phyloP scores from a whole-genome alignment of 2,329 filamentous ascomycete species.

The Hypoxylon sp. region DNA sequence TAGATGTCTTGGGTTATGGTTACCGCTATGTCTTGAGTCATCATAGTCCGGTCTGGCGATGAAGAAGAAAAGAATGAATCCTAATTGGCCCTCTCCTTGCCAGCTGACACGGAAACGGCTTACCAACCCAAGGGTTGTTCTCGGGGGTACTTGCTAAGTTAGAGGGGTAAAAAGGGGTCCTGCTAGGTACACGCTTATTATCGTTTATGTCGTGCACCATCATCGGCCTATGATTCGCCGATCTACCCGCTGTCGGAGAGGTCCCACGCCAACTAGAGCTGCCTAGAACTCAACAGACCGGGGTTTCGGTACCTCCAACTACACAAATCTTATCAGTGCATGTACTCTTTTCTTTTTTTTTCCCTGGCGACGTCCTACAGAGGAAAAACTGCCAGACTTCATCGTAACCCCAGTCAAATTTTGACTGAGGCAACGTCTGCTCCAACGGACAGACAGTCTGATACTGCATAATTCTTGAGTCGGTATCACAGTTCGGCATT shows the following conservation, averaged over 20 bases:
- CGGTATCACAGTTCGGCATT: conserved; percentile 29
- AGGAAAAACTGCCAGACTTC: conserved; percentile 22
- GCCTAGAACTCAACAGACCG: conserved; percentile 36
- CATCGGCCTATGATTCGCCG: conserved; percentile 45
- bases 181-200: conserved; percentile 23
- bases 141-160: conserved; percentile 13
- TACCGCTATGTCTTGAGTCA: conserved; percentile 31
- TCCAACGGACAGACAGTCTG: conserved; percentile 4
- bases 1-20: conserved; percentile 27
- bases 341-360: conserved; percentile 30
- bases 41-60: conserved; percentile 22
- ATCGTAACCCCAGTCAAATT: conserved; percentile 27
- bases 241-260: conserved; percentile 38
- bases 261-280: conserved; percentile 20
- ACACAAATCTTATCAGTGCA: conserved; percentile 33
- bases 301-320: conserved; percentile 35
- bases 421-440: conserved; percentile 12
- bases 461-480: conserved; percentile 11
- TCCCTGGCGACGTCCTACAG: conserved; percentile 22
- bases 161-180: neutral
- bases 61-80: conserved; percentile 19
- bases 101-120: conserved; percentile 37
- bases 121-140: conserved; percentile 5
- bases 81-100: conserved; percentile 32
- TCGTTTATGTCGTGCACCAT: conserved; percentile 30